phyloP scores from a whole-genome alignment of 768 basidiomycete species.

The Boletus sp. region DNA sequence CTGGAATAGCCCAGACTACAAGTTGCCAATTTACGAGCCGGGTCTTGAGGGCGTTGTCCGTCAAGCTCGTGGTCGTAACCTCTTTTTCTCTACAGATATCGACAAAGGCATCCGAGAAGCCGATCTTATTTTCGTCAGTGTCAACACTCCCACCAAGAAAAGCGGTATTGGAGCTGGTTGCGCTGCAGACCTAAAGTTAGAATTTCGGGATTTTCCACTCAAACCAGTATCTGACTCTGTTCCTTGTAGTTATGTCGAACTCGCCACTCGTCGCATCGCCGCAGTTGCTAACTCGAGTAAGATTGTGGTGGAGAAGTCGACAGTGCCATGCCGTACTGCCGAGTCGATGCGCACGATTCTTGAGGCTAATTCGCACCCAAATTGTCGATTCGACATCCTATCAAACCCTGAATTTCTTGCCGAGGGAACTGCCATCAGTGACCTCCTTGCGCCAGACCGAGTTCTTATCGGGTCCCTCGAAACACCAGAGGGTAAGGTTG shows the following conservation, averaged over 20 bases:
- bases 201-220: conserved; percentile 15
- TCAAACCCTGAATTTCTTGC: conserved; percentile 99
- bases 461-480: conserved; percentile 97
- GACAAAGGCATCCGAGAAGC: conserved; percentile 92
- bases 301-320: conserved; percentile 99
- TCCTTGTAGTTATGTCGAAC: conserved; percentile 83
- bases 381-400: conserved; percentile 93
- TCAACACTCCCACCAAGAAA: conserved; percentile 99
- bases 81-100: conserved; percentile 96
- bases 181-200: conserved; percentile 97
- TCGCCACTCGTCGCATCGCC: conserved; percentile 95
- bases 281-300: conserved; percentile 86
- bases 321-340: conserved; percentile 97
- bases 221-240: conserved; percentile 6
- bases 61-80: conserved; percentile 85
- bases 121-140: conserved; percentile 96
- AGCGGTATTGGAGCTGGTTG: conserved; percentile 95
- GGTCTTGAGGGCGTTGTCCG: conserved; percentile 91
- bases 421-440: conserved; percentile 93
- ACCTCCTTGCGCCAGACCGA: conserved; percentile 88
- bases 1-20: conserved; percentile 88
- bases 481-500: conserved; percentile 78
- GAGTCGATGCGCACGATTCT: conserved; percentile 99
- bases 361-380: conserved; percentile 94
- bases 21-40: conserved; percentile 96